phyloP scores from a whole-genome alignment of 2,329 filamentous ascomycete species.

The Thielaviopsis musarum region DNA sequence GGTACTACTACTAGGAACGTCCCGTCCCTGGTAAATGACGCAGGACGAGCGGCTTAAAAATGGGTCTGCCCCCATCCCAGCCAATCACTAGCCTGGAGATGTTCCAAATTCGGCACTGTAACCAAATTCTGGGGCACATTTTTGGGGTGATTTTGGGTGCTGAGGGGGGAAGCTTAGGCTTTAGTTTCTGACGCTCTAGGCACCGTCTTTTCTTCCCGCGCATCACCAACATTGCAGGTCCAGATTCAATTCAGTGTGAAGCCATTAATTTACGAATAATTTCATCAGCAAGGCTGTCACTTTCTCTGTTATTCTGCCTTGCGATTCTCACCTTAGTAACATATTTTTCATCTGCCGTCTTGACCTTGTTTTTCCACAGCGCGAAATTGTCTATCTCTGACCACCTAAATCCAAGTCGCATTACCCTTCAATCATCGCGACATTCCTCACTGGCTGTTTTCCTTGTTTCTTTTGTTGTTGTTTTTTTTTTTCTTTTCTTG shows the following conservation, averaged over 20 bases:
- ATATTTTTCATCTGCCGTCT: neutral
- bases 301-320: neutral
- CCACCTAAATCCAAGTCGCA: neutral
- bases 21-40: conserved; percentile 3
- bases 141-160: neutral
- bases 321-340: neutral
- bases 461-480: neutral
- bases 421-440: neutral
- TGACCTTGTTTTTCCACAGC: neutral
- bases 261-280: neutral
- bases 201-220: neutral
- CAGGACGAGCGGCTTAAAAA: neutral
- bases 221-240: neutral
- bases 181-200: neutral
- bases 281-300: neutral
- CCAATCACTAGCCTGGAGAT: neutral
- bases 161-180: neutral
- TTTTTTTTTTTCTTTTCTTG: neutral
- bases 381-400: neutral
- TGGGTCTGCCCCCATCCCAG: neutral
- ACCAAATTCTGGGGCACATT: neutral
- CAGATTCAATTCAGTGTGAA: neutral
- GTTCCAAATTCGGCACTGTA: neutral
- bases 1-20: neutral
- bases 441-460: neutral